Conservation (phyloP, 495 filamentous ascomycete species). For the Penicillium maclennaniae region DNA sequence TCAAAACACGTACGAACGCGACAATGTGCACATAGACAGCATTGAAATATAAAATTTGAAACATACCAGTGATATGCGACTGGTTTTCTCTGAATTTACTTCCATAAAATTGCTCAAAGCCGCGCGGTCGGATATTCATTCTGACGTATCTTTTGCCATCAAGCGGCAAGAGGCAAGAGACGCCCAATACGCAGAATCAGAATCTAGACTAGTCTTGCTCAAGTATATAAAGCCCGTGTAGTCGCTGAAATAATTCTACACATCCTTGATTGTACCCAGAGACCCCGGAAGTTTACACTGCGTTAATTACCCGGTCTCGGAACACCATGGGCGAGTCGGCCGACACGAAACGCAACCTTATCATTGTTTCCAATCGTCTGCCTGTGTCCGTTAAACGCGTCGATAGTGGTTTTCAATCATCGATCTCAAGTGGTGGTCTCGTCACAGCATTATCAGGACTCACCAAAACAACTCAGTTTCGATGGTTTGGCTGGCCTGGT, state of each 20-base stretch:
- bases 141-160: conserved; percentile 21
- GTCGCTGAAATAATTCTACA: background rate
- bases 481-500: conserved; percentile 94
- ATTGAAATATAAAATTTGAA: background rate
- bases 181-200: background rate
- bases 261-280: background rate
- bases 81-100: background rate
- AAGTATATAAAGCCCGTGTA: background rate
- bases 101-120: background rate
- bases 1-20: too few species aligned
- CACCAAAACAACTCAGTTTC: conserved; percentile 78
- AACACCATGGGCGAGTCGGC: conserved; percentile 2
- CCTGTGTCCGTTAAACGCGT: conserved; percentile 81
- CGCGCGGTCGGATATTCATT: conserved; percentile 7
- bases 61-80: background rate
- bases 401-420: conserved; percentile 70
- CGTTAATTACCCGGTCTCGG: background rate
- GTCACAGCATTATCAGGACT: conserved; percentile 83
- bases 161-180: conserved; percentile 14
- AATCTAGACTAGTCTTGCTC: background rate
- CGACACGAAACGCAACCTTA: conserved; percentile 44
- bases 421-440: conserved; percentile 82
- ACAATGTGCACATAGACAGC: too few species aligned
- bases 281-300: background rate
- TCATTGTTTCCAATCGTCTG: conserved; percentile 84